Base-by-base conservation (phyloP, 2,329 filamentous ascomycete genomes). In the Aspergillus sergii region DNA sequence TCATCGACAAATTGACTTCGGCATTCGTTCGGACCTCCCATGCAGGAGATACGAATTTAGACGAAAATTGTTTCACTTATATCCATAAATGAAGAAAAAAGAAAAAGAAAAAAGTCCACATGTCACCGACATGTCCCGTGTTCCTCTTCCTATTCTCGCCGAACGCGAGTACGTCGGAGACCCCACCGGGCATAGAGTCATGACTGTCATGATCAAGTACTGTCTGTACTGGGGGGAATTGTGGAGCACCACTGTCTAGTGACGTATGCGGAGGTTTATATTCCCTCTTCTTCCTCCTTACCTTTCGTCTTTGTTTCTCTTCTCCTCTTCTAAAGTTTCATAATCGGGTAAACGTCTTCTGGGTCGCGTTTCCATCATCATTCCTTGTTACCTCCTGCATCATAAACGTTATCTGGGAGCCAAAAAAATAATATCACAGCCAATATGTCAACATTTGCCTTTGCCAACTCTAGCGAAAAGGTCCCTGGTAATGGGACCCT, bases 391-490 rank as follows among this genome's bases (percentile, higher is more conserved):
- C 48, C 48, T 21, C 48, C 9, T 51, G n/a, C 30, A 51, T 14
- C 19, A 50, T 28, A 28, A 32, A 50, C 23, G 11, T 21, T 28
- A 30, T 16, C 26, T 10, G 26, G 26, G 14, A 32, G 30, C 16
- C 16, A 32, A 51, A 19, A 21, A n/a, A 51, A n/a, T 2, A 51
- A n/a, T 26, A 45, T 48, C 12, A 50, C 59, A 26, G 23, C 43
- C 50, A 71, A 51, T 60, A 78, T 78, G 75, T 64, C 73, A 43
- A 64, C 71, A 62, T 79, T 75, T 64, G 66, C 67, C 30, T 74
- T 79, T 64, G 65, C 66, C 65, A 78, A 79, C 58, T 74, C 76
- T 10, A 63, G 66, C 23, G 71, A 75, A 30, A 30, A 67, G 1
- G 68, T 77, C 19, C 77, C 78, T 4, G 69, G 72, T 19, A 60